A percentile compares a stretch with the other conserved stretches of the same genome.
Evolutionary conservation across 495 filamentous ascomycete genomes (phyloP).

Genomic region (Talaromyces proteolyticus): DNA sequence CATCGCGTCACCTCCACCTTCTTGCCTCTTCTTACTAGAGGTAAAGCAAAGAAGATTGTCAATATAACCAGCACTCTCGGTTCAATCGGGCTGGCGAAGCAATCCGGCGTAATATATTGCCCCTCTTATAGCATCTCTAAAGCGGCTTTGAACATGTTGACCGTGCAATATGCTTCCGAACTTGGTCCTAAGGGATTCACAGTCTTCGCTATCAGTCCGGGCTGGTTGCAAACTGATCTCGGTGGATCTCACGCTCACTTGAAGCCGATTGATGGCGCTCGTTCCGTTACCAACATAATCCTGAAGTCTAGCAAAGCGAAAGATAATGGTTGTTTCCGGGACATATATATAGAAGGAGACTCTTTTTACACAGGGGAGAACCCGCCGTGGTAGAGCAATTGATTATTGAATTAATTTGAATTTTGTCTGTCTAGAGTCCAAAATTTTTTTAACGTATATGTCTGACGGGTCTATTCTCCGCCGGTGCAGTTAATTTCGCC

Average conservation of each 20-base stretch:
- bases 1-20: slow-evolving; percentile 5
- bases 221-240: slow-evolving; percentile 48
- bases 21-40: slow-evolving; percentile 7
- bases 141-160: slow-evolving; percentile 33
- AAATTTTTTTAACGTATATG: no score
- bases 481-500: no score
- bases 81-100: slow-evolving; percentile 15
- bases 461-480: no score
- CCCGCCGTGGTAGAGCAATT: neutral
- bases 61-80: slow-evolving; percentile 34
- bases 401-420: neutral
- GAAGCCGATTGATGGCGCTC: slow-evolving; percentile 31
- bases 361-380: neutral
- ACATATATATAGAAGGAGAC: slow-evolving; percentile 27
- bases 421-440: no score
- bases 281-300: slow-evolving; percentile 39
- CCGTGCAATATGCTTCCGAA: slow-evolving; percentile 24
- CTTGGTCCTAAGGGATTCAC: slow-evolving; percentile 24
- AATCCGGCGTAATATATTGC: slow-evolving; percentile 7
- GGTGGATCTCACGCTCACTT: slow-evolving; percentile 39
- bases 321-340: slow-evolving; percentile 37
- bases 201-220: slow-evolving; percentile 20
- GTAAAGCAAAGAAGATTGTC: slow-evolving; percentile 26
- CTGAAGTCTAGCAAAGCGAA: slow-evolving; percentile 21
- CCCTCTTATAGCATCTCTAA: slow-evolving; percentile 29